Evolutionary conservation across 495 filamentous ascomycete species (phyloP), one percentile per base, ranked within the genome.

Genomic region (Evernia prunastri): DNA sequence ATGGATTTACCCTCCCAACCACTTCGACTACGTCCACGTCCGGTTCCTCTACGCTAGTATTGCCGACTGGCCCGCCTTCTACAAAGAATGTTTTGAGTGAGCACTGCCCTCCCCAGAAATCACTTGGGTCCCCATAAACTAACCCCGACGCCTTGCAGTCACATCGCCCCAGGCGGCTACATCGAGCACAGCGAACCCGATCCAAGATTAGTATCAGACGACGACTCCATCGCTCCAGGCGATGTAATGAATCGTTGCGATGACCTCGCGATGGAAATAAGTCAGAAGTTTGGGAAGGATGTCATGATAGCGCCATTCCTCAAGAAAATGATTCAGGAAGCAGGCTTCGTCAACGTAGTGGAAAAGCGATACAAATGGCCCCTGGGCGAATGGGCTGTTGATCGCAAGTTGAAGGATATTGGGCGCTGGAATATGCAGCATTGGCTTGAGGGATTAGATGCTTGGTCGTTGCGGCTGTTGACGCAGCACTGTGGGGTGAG

Each of bases 11-110:
- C 65, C 71, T 35, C 67, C 72, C 9, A 72, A 82, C 57, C 68
- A 72, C 57, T 89, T 89, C 69, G 87, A 89, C 75, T 86, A 85
- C 62, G 78, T 89, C 58, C 86, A 89, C 73, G 76, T 83, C 8
- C 81, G 87, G 31, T 74, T 76, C 18, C 70, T 88, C 36, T 78
- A 80, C 62, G 83, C 82, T 37, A 79, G 78, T 39, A 81, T 90
- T 62, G 79, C 66, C 23, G 79, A 88, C 70, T 89, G 87, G 86
- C 69, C 76, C 7, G 73, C 66, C 20, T 78, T 78, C 58, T 74
- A 77, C 63, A 68, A 68, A 58, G 68, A 77, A 61, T 72, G 70
- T 35, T 72, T 75, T 33, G 70, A 70, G 74, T 76, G 72, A 37
- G 66, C 43, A 40, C 6, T 0, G 54, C 40, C 20, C 7, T 8